Evolutionary conservation across 768 basidiomycete species (phyloP).

Genomic region (Russula dissimulans): DNA sequence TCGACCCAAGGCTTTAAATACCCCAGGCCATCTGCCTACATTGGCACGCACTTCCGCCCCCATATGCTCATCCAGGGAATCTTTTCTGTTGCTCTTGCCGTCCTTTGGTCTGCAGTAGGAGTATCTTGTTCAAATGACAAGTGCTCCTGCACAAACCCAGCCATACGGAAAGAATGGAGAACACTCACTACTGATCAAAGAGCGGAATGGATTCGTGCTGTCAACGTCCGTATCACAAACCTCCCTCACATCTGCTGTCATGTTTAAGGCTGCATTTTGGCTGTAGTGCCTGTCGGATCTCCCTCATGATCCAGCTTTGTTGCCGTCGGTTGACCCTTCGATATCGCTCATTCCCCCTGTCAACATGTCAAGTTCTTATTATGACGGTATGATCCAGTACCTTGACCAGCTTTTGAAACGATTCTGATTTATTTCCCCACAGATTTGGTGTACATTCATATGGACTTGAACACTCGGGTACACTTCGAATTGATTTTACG

Average conservation of each 20-base stretch:
- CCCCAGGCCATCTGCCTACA: background rate
- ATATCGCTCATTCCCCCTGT: constrained; percentile 13
- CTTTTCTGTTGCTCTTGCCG: background rate
- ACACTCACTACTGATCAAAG: constrained; percentile 13
- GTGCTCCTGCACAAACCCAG: constrained; percentile 12
- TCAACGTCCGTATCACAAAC: constrained; percentile 17
- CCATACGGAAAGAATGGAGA: constrained; percentile 23
- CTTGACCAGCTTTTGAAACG: background rate
- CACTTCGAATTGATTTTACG: background rate
- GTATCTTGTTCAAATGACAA: background rate
- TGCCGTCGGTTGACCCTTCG: constrained; percentile 3
- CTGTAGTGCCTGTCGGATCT: constrained; percentile 13
- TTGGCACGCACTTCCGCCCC: no score
- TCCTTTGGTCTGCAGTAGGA: background rate
- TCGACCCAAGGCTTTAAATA: background rate
- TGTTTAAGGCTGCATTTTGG: background rate
- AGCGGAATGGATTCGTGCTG: constrained; percentile 22
- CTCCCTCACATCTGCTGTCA: background rate
- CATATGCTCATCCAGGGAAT: background rate
- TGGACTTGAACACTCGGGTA: constrained; percentile 23
- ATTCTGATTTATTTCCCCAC: background rate
- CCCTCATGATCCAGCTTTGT: constrained; percentile 15
- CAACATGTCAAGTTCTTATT: constrained; percentile 16
- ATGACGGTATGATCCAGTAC: constrained; percentile 4
- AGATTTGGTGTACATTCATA: constrained; percentile 23